phyloP scores from a whole-genome alignment of 345 rosid genomes.

The Citropsis articulata region DNA sequence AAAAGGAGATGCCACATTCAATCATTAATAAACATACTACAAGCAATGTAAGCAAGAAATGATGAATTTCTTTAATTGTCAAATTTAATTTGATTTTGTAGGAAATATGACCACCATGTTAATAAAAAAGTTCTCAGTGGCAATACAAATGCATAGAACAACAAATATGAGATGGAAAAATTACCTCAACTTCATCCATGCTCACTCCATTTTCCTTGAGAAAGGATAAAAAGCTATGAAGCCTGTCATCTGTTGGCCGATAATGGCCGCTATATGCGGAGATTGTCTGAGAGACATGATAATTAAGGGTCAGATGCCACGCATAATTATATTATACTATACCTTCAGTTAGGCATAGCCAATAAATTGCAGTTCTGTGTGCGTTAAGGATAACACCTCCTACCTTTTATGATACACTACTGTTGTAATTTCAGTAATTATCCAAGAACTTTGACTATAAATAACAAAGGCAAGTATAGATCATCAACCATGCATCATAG shows the following conservation, averaged over 20 bases:
- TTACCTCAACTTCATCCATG: slow-evolving; percentile 68
- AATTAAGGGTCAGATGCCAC: slow-evolving; percentile 8
- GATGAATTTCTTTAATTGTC: not conserved
- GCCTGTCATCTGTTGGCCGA: slow-evolving; percentile 73
- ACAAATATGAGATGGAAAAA: not conserved
- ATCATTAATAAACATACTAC: not conserved
- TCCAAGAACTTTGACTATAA: not conserved
- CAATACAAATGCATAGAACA: not conserved
- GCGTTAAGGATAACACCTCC: not conserved
- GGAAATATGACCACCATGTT: not conserved
- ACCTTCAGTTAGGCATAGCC: not conserved
- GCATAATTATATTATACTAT: not conserved
- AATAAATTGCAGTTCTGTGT: not conserved
- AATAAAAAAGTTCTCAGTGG: not conserved
- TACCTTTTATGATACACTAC: not conserved
- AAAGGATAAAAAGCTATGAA: slow-evolving; percentile 52
- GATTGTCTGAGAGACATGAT: slow-evolving; percentile 48
- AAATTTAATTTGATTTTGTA: not conserved
- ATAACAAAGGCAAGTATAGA: not conserved
- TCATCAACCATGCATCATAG: not conserved
- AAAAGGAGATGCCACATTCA: slow-evolving; percentile 1
- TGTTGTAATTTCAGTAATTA: not conserved
- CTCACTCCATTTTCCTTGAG: slow-evolving; percentile 69
- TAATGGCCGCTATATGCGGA: slow-evolving; percentile 96
- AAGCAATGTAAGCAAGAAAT: not conserved